Base-by-base conservation (phyloP, 2,329 filamentous ascomycete species). In the Arthroderma sp. region DNA sequence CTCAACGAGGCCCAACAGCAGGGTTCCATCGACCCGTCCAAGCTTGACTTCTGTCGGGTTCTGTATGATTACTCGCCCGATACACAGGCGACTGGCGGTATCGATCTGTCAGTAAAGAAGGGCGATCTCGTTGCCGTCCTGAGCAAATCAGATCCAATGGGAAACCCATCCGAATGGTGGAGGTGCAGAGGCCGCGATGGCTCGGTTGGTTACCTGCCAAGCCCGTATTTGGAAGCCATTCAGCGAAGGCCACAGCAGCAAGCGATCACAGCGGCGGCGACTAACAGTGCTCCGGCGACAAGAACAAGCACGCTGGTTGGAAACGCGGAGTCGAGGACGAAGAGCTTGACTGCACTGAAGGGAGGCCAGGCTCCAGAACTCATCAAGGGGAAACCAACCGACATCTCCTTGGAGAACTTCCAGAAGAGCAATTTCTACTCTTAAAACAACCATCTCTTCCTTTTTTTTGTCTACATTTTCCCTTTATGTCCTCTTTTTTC, bases 141-240 rank as follows among this genome's bases (percentile, higher is more conserved):
- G 56, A 86, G 85, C 75, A 96, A 96, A 76, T 87, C 83, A 17
- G 93, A 98, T 66, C 93, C 93, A 0, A 82, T 91, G 67, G 93
- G 93, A 44, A 90, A 93, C 65, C 83, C 89, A 3, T 93, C 87
- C 55, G 91, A 98, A 68, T 98, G 93, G 93, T 98, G 93, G 93
- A 84, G 86, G 63, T 98, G 94, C 73, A 82, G 93, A 57, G 87
- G 91, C 13, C 81, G 93, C 60, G 90, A 97, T 68, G 91, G 90
- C 49, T 81, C 89, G 25, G 85, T 95, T 65, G 93, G 93, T 6
- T 98, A 97, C 68, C 79, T 98, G 4, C 93, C 94, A 1, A 84
- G 86, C 1, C 91, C 90, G 1, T 98, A 96, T 67, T 80, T 98
- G 28, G 89, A 95, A 72, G 81, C 79, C 0, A 84, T 93, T 53